These are phyloP conservation scores for Hymenoscyphus fructigenus DNA, from an alignment of 2,329 filamentous ascomycete species.

Conservation along the genomic window DNA sequence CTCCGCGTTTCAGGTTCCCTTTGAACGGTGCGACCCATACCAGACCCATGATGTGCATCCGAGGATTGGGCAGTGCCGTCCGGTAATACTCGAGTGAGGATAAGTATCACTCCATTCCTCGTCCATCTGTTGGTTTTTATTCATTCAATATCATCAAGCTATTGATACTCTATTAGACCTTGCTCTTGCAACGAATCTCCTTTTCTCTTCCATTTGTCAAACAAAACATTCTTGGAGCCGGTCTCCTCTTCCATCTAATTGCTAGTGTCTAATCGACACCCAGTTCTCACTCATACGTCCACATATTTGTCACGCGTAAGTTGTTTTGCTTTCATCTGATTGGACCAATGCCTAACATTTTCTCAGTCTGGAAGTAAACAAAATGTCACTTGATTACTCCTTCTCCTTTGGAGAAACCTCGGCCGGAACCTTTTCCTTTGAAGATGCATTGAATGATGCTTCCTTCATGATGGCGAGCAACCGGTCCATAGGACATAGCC, in stretches of 20 bases:
- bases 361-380: conserved; percentile 56
- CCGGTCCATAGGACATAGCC: conserved; percentile 42
- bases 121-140: conserved; percentile 32
- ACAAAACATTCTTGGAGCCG: conserved; percentile 31
- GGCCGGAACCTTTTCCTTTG: conserved; percentile 54
- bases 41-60: conserved; percentile 23
- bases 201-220: conserved; percentile 25
- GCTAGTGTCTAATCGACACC: conserved; percentile 33
- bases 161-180: conserved; percentile 27
- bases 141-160: conserved; percentile 28
- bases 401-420: conserved; percentile 54
- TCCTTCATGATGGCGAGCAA: conserved; percentile 44
- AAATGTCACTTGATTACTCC: conserved; percentile 61
- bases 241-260: conserved; percentile 31
- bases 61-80: conserved; percentile 33
- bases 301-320: conserved; percentile 26
- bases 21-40: conserved; percentile 25
- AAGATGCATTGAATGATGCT: conserved; percentile 56
- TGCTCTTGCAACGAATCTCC: conserved; percentile 35
- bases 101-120: conserved; percentile 34
- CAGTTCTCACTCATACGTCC: conserved; percentile 12
- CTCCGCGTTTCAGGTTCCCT: conserved; percentile 35
- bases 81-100: conserved; percentile 24
- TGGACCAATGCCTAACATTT: conserved; percentile 20
- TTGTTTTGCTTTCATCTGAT: conserved; percentile 8